Conservation (phyloP, 148 eudicot genomes). For the Pharnaceum exiguum region DNA sequence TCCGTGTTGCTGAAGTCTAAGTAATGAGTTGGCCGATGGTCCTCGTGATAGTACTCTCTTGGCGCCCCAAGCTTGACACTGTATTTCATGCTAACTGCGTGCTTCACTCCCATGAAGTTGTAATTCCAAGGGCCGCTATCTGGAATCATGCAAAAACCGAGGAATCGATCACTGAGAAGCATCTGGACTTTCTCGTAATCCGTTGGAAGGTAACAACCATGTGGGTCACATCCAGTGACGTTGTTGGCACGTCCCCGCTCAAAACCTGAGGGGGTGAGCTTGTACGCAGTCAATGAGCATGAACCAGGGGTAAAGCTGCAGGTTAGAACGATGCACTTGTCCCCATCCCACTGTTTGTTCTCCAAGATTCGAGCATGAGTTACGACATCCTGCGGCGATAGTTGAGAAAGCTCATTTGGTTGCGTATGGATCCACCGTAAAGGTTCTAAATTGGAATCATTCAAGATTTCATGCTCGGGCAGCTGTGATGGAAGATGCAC, state of each 20-base stretch:
- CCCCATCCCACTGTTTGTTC: slow-evolving; percentile 97
- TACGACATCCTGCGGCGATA: slow-evolving; percentile 96
- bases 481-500: slow-evolving; percentile 87
- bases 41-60: slow-evolving; percentile 84
- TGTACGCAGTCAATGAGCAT: slow-evolving; percentile 94
- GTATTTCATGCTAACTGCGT: slow-evolving; percentile 72
- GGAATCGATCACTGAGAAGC: slow-evolving; percentile 98
- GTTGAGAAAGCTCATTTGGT: slow-evolving; percentile 96
- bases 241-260: slow-evolving; percentile 96
- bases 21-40: slow-evolving; percentile 93
- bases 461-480: slow-evolving; percentile 91
- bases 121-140: slow-evolving; percentile 97
- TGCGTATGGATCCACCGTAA: slow-evolving; percentile 99
- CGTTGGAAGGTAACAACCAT: slow-evolving; percentile 94
- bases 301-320: slow-evolving; percentile 99
- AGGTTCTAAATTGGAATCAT: slow-evolving; percentile 95
- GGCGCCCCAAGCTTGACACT: slow-evolving; percentile 91
- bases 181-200: slow-evolving; percentile 97
- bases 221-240: slow-evolving; percentile 82
- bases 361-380: slow-evolving; percentile 80
- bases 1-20: slow-evolving; percentile 89
- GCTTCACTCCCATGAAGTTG: slow-evolving; percentile 98
- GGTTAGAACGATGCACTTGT: slow-evolving; percentile 83
- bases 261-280: slow-evolving; percentile 91
- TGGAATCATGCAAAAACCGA: slow-evolving; percentile 96